Base-by-base conservation (phyloP, 2,329 filamentous ascomycete genomes). In the Colletotrichum magnum region DNA sequence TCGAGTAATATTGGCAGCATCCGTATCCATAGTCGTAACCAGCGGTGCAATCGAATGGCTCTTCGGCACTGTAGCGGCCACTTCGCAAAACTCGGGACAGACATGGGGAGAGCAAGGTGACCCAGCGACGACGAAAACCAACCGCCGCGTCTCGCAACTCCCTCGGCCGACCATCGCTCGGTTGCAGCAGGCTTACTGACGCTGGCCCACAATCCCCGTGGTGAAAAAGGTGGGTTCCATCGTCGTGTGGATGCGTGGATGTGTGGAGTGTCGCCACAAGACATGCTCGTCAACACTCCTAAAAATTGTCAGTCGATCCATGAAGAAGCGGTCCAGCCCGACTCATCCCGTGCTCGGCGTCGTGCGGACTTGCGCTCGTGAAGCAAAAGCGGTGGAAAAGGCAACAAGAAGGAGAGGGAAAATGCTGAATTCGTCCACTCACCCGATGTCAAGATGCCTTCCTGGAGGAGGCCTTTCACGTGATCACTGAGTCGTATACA, bases 191-290 rank as follows among this genome's bases (percentile, higher is more conserved):
- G 58, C 18, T 58, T 15, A 43, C 51, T 52, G 16, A 18, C 48
- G 28, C 39, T 59, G 65, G 28, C 16, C 62, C 66, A 66, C 51
- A 60, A 32, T 56, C 62, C 51, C 56, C 50, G 60, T 56, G 54
- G 7, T 56, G 36, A 58, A 43, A 58, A 26, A 43, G 51, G 64
- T 39, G 45, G 59, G 36, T 21, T 57, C 43, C 18, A n/a, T 50
- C 12, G 47, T 18, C 18, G 43, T 61, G 66, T 66, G 66, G 66
- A 69, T 66, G 39, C 66, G 66, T 66, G 62, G 66, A 56, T 60
- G 36, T 39, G 56, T 51, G 62, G 66, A 69, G 66, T 64, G 41
- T 58, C 28, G n/a, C 53, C 54, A 51, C 41, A 59, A 32, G 21
- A 41, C 26, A 48, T 18, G 52, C 59, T 57, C 54, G 54, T 32